A percentile compares a stretch with the other conserved stretches of the same genome.
Conservation (phyloP, 352 stramenopile genomes). For the Phytophthora pini region DNA sequence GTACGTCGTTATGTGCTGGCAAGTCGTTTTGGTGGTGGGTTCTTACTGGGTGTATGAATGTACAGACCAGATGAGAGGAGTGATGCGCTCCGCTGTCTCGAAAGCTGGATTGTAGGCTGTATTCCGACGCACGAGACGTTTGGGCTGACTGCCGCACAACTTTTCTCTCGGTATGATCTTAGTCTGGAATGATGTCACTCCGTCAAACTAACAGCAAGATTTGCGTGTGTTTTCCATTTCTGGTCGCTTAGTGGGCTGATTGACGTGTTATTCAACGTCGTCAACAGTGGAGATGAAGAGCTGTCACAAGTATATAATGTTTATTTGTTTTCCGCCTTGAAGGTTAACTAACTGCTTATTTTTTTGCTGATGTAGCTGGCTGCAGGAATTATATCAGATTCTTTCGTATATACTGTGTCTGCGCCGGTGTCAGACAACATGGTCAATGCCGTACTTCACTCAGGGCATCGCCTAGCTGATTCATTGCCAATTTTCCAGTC, state of each 20-base stretch:
- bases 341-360: slow-evolving; percentile 1
- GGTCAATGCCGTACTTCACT: slow-evolving; percentile 39
- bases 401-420: slow-evolving; percentile 44
- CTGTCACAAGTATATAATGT: slow-evolving; percentile 43
- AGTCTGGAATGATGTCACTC: background rate
- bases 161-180: slow-evolving; percentile 41
- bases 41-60: slow-evolving; percentile 4
- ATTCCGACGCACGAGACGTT: slow-evolving; percentile 53
- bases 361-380: slow-evolving; percentile 47
- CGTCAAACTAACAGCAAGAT: slow-evolving; percentile 4
- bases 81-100: slow-evolving; percentile 64
- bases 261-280: slow-evolving; percentile 46
- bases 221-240: background rate
- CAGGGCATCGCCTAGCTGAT: slow-evolving; percentile 32
- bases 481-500: slow-evolving; percentile 32
- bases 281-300: slow-evolving; percentile 44
- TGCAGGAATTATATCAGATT: slow-evolving; percentile 67
- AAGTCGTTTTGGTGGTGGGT: background rate
- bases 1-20: slow-evolving; percentile 27
- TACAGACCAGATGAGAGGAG: slow-evolving; percentile 44
- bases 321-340: background rate
- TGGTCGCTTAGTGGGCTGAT: slow-evolving; percentile 43
- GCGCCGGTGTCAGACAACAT: slow-evolving; percentile 26
- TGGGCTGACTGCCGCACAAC: slow-evolving; percentile 50
- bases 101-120: slow-evolving; percentile 71